phyloP scores from a whole-genome alignment of 495 filamentous ascomycete species.

The Lichenothelia convexa region DNA sequence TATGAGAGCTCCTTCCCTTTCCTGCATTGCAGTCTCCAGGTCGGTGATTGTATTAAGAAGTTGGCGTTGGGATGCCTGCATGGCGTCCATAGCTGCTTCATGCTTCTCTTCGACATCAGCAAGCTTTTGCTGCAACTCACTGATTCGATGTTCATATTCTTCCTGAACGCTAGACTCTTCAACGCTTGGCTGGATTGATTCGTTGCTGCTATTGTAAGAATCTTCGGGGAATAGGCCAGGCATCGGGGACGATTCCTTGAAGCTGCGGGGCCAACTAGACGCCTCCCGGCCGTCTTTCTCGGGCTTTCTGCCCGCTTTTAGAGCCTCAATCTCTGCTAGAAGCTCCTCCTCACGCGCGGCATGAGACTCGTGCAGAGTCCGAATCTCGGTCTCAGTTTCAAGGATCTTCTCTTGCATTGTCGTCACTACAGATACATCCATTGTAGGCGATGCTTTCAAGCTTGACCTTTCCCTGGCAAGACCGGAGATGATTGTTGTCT shows the following conservation, averaged over 20 bases:
- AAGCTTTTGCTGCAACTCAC: slow-evolving; percentile 57
- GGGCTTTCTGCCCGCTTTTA: slow-evolving; percentile 43
- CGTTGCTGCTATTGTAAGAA: slow-evolving; percentile 6
- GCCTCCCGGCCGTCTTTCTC: not conserved
- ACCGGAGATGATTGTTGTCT: slow-evolving; percentile 85
- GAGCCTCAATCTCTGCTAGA: slow-evolving; percentile 42
- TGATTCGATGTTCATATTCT: slow-evolving; percentile 41
- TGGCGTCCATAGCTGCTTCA: slow-evolving; percentile 43
- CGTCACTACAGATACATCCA: slow-evolving; percentile 86
- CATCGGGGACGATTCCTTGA: slow-evolving; percentile 7
- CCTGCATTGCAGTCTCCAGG: slow-evolving; percentile 41
- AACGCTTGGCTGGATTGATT: slow-evolving; percentile 15
- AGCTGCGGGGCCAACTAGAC: not conserved
- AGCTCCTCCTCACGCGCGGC: slow-evolving; percentile 56
- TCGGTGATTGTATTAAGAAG: slow-evolving; percentile 53
- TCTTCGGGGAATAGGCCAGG: slow-evolving; percentile 14
- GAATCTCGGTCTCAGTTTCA: slow-evolving; percentile 66
- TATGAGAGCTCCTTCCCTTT: no score
- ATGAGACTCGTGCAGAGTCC: slow-evolving; percentile 53
- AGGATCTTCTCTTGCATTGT: slow-evolving; percentile 73
- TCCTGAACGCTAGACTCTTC: slow-evolving; percentile 1
- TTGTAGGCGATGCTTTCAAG: slow-evolving; percentile 61
- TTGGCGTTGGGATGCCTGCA: slow-evolving; percentile 55
- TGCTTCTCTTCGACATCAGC: slow-evolving; percentile 59
- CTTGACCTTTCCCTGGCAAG: slow-evolving; percentile 81